Conservation (phyloP, 139 green algal species). For the Chlamydomonas incerta region DNA sequence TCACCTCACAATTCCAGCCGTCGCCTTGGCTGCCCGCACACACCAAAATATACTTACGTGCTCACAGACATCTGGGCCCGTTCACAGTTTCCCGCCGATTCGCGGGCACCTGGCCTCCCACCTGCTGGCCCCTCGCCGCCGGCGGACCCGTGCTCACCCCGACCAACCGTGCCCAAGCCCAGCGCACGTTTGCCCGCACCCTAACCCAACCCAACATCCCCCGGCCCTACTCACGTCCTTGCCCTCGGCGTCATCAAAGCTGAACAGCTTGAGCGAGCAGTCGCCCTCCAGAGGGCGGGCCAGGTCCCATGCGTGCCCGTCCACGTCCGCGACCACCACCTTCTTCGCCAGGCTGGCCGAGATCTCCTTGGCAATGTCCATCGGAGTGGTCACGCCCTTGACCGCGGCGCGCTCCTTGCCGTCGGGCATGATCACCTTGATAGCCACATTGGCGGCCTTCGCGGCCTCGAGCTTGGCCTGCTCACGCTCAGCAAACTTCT, state of each 20-base stretch:
- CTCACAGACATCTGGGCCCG: no score
- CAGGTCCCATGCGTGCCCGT: slow-evolving; percentile 92
- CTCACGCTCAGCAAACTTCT: slow-evolving; percentile 79
- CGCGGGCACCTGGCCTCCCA: no score
- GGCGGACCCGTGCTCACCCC: no score
- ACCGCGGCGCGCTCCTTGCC: slow-evolving; percentile 77
- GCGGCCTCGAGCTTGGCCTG: slow-evolving; percentile 63
- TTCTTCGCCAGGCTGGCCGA: slow-evolving; percentile 93
- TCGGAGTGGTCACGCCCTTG: slow-evolving; percentile 88
- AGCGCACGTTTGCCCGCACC: no score
- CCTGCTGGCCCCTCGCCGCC: no score
- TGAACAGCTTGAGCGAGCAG: slow-evolving; percentile 89
- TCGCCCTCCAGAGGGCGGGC: slow-evolving; percentile 88
- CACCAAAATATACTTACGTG: no score
- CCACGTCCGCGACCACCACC: slow-evolving; percentile 87
- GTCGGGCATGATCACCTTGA: slow-evolving; percentile 93
- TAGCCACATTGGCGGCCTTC: slow-evolving; percentile 63
- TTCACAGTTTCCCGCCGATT: no score
- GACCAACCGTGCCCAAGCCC: no score
- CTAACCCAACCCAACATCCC: no score
- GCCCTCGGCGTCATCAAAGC: slow-evolving; percentile 90
- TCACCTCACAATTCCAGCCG: no score
- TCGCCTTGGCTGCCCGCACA: no score
- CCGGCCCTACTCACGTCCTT: slow-evolving; percentile 74
- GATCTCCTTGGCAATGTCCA: slow-evolving; percentile 93